Percentiles rank a stretch among this genome's conserved stretches.
Conservation (phyloP, 805 yeast genomes). For the Starmerella riodocensis region DNA sequence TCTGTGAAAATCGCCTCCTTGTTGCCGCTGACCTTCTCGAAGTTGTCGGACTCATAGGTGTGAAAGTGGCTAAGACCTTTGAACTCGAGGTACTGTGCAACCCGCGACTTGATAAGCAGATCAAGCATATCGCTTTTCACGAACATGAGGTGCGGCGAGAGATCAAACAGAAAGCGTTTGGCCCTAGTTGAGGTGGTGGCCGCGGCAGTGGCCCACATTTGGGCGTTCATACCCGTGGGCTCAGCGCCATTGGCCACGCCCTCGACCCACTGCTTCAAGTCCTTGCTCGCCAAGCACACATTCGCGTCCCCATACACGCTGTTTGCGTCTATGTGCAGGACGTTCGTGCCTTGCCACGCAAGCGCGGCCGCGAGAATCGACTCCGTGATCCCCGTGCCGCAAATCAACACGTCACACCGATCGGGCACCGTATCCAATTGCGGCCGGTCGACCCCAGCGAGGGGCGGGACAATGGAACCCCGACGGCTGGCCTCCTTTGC, state of each 20-base stretch:
- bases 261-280: conserved; percentile 69
- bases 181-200: conserved; percentile 26
- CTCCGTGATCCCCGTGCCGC: conserved; percentile 87
- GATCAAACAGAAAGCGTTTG: conserved; percentile 59
- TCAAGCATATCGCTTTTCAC: conserved; percentile 80
- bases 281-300: conserved; percentile 78
- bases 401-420: conserved; percentile 73
- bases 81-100: conserved; percentile 82
- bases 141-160: conserved; percentile 75
- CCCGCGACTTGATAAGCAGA: conserved; percentile 68
- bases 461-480: conserved; percentile 30
- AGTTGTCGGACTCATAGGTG: conserved; percentile 83
- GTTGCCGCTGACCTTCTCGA: conserved; percentile 72
- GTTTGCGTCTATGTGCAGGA: conserved; percentile 76
- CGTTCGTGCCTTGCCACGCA: conserved; percentile 97
- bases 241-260: conserved; percentile 41
- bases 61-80: conserved; percentile 81
- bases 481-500: conserved; percentile 29
- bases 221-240: conserved; percentile 46
- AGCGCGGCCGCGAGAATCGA: conserved; percentile 83
- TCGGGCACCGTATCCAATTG: conserved; percentile 33
- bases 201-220: conserved; percentile 61
- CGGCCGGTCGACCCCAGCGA: conserved; percentile 29
- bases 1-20: conserved; percentile 91
- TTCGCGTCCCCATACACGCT: conserved; percentile 78